Evolutionary conservation across 805 yeast genomes (phyloP).

Genomic region (Candida succiphila): DNA sequence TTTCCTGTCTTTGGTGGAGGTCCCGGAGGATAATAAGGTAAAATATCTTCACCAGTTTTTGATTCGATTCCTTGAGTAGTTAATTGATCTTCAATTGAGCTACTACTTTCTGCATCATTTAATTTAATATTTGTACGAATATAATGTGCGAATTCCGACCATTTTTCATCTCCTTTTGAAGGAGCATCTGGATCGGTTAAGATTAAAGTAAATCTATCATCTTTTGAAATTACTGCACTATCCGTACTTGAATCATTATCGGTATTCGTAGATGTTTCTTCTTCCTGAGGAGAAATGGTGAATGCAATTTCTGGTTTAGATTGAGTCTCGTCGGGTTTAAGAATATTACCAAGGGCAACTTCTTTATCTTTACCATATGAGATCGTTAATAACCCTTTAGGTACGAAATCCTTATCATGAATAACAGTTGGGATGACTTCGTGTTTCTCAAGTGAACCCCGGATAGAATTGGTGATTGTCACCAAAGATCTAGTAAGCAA

Average conservation of each 20-base stretch:
- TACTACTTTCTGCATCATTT: conserved; percentile 20
- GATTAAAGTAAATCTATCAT: conserved; percentile 60
- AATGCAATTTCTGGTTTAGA: conserved; percentile 55
- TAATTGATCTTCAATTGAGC: conserved; percentile 15
- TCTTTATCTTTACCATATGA: conserved; percentile 48
- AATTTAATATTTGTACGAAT: conserved; percentile 45
- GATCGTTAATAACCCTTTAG: conserved; percentile 52
- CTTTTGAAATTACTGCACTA: conserved; percentile 29
- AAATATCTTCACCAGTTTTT: conserved; percentile 29
- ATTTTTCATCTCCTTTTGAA: conserved; percentile 65
- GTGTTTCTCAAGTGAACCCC: conserved; percentile 38
- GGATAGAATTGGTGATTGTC: conserved; percentile 46
- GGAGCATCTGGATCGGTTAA: conserved; percentile 96
- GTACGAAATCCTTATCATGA: conserved; percentile 24
- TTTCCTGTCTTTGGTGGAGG: conserved; percentile 85
- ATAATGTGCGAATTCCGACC: conserved; percentile 85
- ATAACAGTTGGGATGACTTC: conserved; percentile 44
- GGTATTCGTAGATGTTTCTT: conserved; percentile 21
- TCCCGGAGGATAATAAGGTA: conserved; percentile 71
- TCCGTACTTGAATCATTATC: conserved; percentile 23
- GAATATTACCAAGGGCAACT: conserved; percentile 73
- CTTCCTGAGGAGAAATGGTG: conserved; percentile 42
- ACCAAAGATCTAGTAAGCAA: conserved; percentile 21
- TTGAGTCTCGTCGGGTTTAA: conserved; percentile 59
- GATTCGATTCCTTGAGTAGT: conserved; percentile 24